Base-by-base conservation (phyloP, 1,139 yeast genomes). In the Kodamaea ohmeri region DNA sequence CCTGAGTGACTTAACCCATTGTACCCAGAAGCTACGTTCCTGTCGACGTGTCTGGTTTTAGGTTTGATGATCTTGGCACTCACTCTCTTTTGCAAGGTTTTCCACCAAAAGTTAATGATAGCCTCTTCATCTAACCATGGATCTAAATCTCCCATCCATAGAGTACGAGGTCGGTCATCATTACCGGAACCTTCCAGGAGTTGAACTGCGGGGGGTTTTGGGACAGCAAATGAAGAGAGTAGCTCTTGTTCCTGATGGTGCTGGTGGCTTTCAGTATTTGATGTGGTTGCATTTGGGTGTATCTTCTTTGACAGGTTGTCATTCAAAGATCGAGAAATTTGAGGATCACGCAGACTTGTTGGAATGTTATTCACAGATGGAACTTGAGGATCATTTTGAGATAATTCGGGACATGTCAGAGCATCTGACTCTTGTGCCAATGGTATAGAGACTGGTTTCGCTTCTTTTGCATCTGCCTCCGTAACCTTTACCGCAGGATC, bases 131-230 rank as follows among this genome's bases (percentile, higher is more conserved):
- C 85, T 61, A 85, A 73, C 73, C 80, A 75, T 13, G 85, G 86
- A 52, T 83, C 90, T 47, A 83, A 63, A 52, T 83, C 92, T 15
- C 92, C 92, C 92, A 83, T 83, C 87, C 87, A 80, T 36, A 78
- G 54, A 2, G 84, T 78, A 41, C 79, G 61, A 25, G 83, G 82
- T 11, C 74, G 67, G 12, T 45, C 47, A 4, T 37, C 40, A 7
- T 25, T 20, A 15, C 30, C 34, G 11, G 28, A 16, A 11, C 18
- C 19, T 15, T n/a, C 13, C 7, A 38, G 39, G 1, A 43, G 45
- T n/a, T 38, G 13, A 25, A 32, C 40, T 27, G 15, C 39, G 44
- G 76, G 76, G 1, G 75, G 76, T 29, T 65, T 61, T 8, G 76
- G 75, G 6, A 70, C 61, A 6, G 71, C 56, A 48, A 65, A 70